Conservation (phyloP, 2,329 filamentous ascomycete genomes). For the Simplicillium sp. region DNA sequence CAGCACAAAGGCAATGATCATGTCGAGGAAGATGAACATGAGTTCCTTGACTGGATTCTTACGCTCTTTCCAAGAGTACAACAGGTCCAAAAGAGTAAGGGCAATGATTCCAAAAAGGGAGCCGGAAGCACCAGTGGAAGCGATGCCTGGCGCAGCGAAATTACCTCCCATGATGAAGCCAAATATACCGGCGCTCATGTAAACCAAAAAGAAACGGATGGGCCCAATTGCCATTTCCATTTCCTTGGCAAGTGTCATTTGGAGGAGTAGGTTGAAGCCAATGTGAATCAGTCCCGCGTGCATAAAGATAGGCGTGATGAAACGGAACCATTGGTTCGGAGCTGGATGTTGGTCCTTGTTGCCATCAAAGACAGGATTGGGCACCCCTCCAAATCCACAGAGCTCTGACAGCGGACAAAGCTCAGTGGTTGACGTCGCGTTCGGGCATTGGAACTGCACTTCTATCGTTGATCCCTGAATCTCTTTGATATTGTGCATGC, state of each 20-base stretch:
- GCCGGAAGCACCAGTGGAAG: conserved; percentile 84
- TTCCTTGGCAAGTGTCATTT: conserved; percentile 81
- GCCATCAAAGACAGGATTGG: conserved; percentile 53
- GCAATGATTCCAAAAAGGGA: conserved; percentile 87
- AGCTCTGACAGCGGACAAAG: conserved; percentile 67
- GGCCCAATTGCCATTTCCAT: conserved; percentile 88
- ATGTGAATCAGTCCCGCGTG: conserved; percentile 94
- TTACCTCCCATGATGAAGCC: conserved; percentile 94
- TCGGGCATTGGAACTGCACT: conserved; percentile 71
- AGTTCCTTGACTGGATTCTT: conserved; percentile 70
- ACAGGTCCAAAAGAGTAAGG: conserved; percentile 74
- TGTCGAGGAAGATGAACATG: conserved; percentile 76
- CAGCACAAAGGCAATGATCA: conserved; percentile 83
- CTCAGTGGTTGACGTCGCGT: conserved; percentile 53
- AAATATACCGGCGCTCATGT: conserved; percentile 86
- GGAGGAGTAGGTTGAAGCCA: conserved; percentile 86
- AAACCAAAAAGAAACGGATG: conserved; percentile 81
- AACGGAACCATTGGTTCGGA: conserved; percentile 94
- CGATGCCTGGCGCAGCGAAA: conserved; percentile 71
- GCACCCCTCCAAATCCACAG: conserved; percentile 72
- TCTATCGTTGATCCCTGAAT: conserved; percentile 44
- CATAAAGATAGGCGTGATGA: conserved; percentile 91
- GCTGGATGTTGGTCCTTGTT: conserved; percentile 40
- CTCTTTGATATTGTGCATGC: conserved; percentile 76
- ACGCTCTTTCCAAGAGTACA: conserved; percentile 87